Evolutionary conservation across 768 basidiomycete genomes (phyloP), one percentile per base, ranked within the genome.

Genomic region (Rhizopogon vinicolor): DNA sequence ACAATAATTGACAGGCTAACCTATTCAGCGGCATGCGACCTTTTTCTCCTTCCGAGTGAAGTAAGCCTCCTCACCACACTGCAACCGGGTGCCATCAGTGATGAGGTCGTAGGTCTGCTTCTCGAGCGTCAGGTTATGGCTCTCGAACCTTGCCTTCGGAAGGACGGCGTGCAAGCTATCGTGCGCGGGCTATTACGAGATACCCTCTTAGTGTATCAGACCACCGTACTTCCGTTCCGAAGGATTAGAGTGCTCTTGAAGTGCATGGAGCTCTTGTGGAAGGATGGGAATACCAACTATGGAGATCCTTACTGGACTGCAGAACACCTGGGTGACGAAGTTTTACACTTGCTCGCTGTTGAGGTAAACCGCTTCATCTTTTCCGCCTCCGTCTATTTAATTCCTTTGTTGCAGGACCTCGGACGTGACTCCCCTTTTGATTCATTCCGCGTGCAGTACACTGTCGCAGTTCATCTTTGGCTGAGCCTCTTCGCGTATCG

Each of bases 401-500:
- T 22, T 35, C 43, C 12, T 9, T 28, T 19, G 54, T 22, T n/a
- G 29, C 53, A 77, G 77, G 59, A 61, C 12, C 39, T 58, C 7
- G 70, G 65, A 3, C 52, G 62, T 3, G 76, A 78, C 54, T 43
- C 41, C 0, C 46, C 51, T 2, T 64, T 78, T 1, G 56, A 56
- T 0, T 55, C 49, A 3, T 70, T 72, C 52, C 54, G 68, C 53
- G 63, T 61, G 7, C 83, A 88, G 62, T 83, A 86, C 61, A 76
- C 72, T 29, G 76, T 81, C 1, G 69, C 77, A 1, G 73, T 78
- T 0, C 82, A 88, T 62, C 74, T 94, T 25, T 89, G 86, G 84
- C 71, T 83, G 44, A 83, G 86, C 0, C 71, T 94, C 18, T 85
- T 89, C 62, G 78, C 82, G 0, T 90, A 93, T 68, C 79, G 82